phyloP scores from a whole-genome alignment of 495 filamentous ascomycete species.

The Penicillium steckii region DNA sequence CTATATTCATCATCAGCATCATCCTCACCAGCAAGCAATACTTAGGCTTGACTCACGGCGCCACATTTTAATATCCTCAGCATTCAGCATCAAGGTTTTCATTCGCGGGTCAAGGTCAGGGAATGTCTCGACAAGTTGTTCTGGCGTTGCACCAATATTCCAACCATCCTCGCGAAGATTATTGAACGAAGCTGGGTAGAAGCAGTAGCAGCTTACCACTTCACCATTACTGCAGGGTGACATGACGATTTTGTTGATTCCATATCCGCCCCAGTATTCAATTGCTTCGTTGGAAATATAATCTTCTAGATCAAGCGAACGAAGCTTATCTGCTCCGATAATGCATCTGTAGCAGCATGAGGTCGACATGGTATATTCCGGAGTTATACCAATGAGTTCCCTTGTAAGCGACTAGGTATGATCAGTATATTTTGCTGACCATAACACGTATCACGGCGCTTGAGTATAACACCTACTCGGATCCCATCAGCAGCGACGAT shows the following conservation, averaged over 20 bases:
- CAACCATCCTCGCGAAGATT: slow-evolving; percentile 30
- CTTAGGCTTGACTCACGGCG: slow-evolving; percentile 13
- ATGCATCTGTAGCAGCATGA: slow-evolving; percentile 33
- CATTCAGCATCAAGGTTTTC: slow-evolving; percentile 24
- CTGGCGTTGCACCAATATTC: slow-evolving; percentile 21
- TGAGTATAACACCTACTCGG: too few species aligned
- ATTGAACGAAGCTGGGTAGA: slow-evolving; percentile 20
- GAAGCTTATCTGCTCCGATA: slow-evolving; percentile 29
- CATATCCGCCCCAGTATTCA: slow-evolving; percentile 36
- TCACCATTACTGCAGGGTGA: slow-evolving; percentile 31
- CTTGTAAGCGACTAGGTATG: slow-evolving; percentile 12
- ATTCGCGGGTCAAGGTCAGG: slow-evolving; percentile 24
- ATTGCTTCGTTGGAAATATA: slow-evolving; percentile 29
- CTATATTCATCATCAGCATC: background rate
- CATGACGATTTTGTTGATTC: slow-evolving; percentile 33
- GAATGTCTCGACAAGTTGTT: slow-evolving; percentile 28
- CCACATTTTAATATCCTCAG: slow-evolving; percentile 33
- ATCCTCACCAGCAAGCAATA: background rate
- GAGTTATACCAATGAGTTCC: slow-evolving; percentile 22
- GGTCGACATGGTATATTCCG: slow-evolving; percentile 25
- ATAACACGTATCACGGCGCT: too few species aligned
- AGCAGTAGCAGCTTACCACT: slow-evolving; percentile 28
- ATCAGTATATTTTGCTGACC: background rate
- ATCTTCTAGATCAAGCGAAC: slow-evolving; percentile 20
- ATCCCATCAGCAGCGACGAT: slow-evolving; percentile 32